Base-by-base conservation (phyloP, 2,329 filamentous ascomycete genomes). In the Trichoderma hamatum region DNA sequence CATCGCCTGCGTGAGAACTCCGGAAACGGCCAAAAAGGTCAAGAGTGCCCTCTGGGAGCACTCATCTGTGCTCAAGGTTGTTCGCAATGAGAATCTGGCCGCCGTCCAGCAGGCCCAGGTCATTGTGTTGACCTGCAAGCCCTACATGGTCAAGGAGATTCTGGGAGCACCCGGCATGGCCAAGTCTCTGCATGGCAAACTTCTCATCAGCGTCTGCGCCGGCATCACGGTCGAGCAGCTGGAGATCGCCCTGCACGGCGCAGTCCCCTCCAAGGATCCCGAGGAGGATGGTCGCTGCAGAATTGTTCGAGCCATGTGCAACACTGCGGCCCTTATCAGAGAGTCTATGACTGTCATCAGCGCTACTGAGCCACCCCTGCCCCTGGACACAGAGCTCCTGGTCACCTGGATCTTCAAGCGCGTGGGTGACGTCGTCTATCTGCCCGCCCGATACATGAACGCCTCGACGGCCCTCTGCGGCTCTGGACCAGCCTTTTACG, bases 341-440 rank as follows among this genome's bases (percentile, higher is more conserved):
- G 90, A 96, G 79, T 90, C 88, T 73, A 96, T 96, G 92, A 95
- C 90, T 4, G 89, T 96, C 66, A 90, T 97, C 73, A 89, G 88
- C 59, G 88, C 85, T 56, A 83, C 85, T 7, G 83, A 82, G 10
- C 87, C 89, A 10, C 84, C 89, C 3, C 82, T 92, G 16, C 82
- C 85, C 5, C 76, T 83, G 1, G 80, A 83, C 21, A 84, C 84
- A 34, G 82, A 86, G 56, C 79, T 76, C 70, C 84, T 94, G 13
- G 86, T 93, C 21, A 89, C 86, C 34, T 94, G 91, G 89, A 91
- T 94, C 74, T 95, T 95, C 83, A 87, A 84, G 75, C 86, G 87
- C 64, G 91, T 94, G 69, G 92, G 92, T 59, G 86, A 89, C 51
- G 89, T 92, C 19, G 85, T 90, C 21, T 87, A 88, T 72, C 84